Conservation (phyloP, 2,329 filamentous ascomycete species). For the Colletotrichum eleusines region DNA sequence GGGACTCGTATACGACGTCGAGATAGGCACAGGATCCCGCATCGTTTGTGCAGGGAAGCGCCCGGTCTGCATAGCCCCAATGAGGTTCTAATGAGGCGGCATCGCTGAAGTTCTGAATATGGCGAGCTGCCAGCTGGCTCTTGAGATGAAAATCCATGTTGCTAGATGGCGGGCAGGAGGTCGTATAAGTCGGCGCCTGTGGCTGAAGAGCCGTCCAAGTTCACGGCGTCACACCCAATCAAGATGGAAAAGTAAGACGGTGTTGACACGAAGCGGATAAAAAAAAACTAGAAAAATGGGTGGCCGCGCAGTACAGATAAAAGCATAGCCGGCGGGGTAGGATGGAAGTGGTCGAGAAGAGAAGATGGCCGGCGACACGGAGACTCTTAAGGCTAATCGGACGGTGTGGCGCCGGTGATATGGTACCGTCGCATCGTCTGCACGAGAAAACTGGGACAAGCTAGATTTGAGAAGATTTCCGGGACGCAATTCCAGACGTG, state of each 20-base stretch:
- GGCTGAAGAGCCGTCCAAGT: not conserved
- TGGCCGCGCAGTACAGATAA: not conserved
- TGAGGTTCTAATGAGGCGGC: constrained; percentile 54
- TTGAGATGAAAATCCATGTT: constrained; percentile 35
- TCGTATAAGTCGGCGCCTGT: not conserved
- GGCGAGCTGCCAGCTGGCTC: constrained; percentile 40
- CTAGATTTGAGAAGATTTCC: constrained; percentile 28
- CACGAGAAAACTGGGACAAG: constrained; percentile 21
- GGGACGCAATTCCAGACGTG: not conserved
- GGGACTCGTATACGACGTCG: constrained; percentile 62
- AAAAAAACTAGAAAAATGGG: not conserved
- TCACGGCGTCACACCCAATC: not conserved
- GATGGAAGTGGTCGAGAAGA: not conserved
- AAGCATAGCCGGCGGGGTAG: not conserved
- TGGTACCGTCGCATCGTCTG: constrained; percentile 22
- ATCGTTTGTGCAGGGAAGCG: constrained; percentile 60
- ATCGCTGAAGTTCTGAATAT: constrained; percentile 57
- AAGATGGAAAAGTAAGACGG: not conserved
- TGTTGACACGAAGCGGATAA: not conserved
- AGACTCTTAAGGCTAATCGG: constrained; percentile 11
- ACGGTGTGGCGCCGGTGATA: constrained; percentile 16
- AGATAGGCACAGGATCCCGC: constrained; percentile 63
- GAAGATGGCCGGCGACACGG: not conserved
- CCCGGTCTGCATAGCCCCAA: constrained; percentile 62
- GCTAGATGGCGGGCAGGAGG: not conserved